Percentiles rank a stretch among this genome's conserved stretches.
Conservation (phyloP, 1,284 basidiomycete species). For the Cryptococcus sp. region DNA sequence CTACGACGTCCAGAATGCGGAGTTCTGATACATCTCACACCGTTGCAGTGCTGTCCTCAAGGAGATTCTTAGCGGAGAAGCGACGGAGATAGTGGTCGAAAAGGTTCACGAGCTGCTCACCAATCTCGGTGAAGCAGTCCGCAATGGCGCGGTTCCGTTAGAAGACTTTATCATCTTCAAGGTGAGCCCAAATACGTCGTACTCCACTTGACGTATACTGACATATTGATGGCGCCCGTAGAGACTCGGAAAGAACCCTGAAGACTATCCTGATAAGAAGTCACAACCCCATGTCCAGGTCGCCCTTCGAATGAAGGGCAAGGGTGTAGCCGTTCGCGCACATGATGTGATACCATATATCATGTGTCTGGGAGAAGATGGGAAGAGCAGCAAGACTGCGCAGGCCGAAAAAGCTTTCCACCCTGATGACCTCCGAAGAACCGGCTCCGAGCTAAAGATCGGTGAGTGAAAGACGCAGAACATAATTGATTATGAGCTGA, state of each 20-base stretch:
- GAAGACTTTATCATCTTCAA: slow-evolving; percentile 96
- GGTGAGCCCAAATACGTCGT: slow-evolving; percentile 54
- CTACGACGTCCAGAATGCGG: background rate
- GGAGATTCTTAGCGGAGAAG: slow-evolving; percentile 87
- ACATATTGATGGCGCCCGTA: slow-evolving; percentile 42
- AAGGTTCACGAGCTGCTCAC: slow-evolving; percentile 91
- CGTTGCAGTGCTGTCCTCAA: slow-evolving; percentile 74
- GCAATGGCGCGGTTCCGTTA: slow-evolving; percentile 71
- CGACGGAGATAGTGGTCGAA: slow-evolving; percentile 85
- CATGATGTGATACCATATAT: slow-evolving; percentile 97
- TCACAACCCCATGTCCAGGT: slow-evolving; percentile 96
- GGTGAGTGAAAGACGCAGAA: slow-evolving; percentile 58
- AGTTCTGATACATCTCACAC: slow-evolving; percentile 1
- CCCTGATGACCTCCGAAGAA: slow-evolving; percentile 84
- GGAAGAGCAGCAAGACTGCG: slow-evolving; percentile 69
- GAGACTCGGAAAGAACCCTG: slow-evolving; percentile 90
- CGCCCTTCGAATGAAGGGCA: slow-evolving; percentile 84
- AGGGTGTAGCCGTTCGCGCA: slow-evolving; percentile 73
- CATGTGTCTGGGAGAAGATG: slow-evolving; percentile 80
- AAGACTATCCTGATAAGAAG: slow-evolving; percentile 95
- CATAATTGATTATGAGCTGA: background rate
- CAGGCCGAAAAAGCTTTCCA: slow-evolving; percentile 92
- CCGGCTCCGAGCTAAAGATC: slow-evolving; percentile 67
- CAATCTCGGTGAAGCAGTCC: slow-evolving; percentile 72
- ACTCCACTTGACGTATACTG: background rate